Conservation (phyloP, 345 rosid genomes). For the Camelina sativa region DNA sequence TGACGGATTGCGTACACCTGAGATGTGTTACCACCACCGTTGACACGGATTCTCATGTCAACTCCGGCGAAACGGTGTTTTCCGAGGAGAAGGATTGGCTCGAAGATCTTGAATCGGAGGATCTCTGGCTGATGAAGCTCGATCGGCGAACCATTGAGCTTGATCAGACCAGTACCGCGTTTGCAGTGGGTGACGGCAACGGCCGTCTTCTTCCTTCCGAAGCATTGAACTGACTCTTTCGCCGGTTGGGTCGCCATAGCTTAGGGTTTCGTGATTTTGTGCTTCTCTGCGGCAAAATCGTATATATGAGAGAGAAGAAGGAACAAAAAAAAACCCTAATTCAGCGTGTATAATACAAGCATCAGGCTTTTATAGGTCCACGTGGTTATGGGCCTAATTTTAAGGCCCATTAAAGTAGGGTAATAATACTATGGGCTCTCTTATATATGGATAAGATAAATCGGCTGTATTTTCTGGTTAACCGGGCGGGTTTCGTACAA, state of each 20-base stretch:
- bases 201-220: conserved; percentile 88
- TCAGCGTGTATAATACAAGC: background rate
- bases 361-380: background rate
- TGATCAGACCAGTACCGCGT: conserved; percentile 70
- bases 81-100: conserved; percentile 78
- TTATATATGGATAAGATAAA: background rate
- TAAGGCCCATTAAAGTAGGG: conserved; percentile 20
- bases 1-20: conserved; percentile 94
- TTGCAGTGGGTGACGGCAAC: conserved; percentile 87
- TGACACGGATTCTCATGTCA: conserved; percentile 87
- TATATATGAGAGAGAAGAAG: conserved; percentile 9
- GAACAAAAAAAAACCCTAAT: conserved; percentile 32
- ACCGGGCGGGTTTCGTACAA: background rate
- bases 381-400: background rate
- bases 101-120: conserved; percentile 81
- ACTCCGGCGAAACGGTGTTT: conserved; percentile 78
- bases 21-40: conserved; percentile 85
- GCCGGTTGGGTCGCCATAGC: conserved; percentile 54
- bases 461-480: background rate
- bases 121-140: conserved; percentile 84
- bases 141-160: conserved; percentile 82
- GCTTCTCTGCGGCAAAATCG: conserved; percentile 27
- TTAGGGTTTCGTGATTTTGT: conserved; percentile 24
- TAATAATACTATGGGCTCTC: background rate
- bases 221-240: conserved; percentile 67